Percentiles rank a stretch among this genome's conserved stretches.
phyloP scores from a whole-genome alignment of 2,329 filamentous ascomycete species.

The Alternaria panax region DNA sequence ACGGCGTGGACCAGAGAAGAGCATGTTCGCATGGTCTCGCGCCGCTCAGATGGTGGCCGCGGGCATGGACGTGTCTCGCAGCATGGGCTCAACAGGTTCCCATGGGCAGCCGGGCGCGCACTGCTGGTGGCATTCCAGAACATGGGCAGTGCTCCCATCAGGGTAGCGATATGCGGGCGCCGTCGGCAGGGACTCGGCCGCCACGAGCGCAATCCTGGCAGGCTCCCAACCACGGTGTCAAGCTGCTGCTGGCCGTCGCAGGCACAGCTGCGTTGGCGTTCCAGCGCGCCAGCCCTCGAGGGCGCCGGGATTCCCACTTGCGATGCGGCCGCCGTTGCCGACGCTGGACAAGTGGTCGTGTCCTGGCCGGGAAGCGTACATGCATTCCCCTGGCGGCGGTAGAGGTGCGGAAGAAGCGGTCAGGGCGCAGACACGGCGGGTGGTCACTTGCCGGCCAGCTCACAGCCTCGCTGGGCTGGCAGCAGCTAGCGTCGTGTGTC shows the following conservation, averaged over 20 bases:
- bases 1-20: too few relatives aligned
- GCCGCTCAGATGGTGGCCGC: not conserved
- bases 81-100: constrained; percentile 3
- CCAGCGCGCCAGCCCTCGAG: constrained; percentile 8
- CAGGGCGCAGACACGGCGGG: constrained; percentile 25
- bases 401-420: constrained; percentile 34
- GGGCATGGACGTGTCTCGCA: not conserved
- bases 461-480: constrained; percentile 34
- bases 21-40: constrained; percentile 1
- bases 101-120: not conserved
- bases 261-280: constrained; percentile 18
- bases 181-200: constrained; percentile 25
- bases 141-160: constrained; percentile 7
- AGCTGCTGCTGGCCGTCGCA: constrained; percentile 19
- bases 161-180: constrained; percentile 30
- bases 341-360: constrained; percentile 14
- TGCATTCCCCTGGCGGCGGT: constrained; percentile 36
- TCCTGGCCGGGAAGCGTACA: constrained; percentile 1
- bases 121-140: constrained; percentile 32
- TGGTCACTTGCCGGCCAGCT: constrained; percentile 33
- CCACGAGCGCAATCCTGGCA: constrained; percentile 19
- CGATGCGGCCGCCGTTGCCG: constrained; percentile 31
- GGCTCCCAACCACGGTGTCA: constrained; percentile 14
- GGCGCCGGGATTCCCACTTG: constrained; percentile 13
- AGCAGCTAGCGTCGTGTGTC: constrained; percentile 31